Percentiles rank a stretch among this genome's conserved stretches.
These are phyloP conservation scores for Mortierella hygrophila DNA, from an alignment of 192 early-diverging fungal genomes.

Conservation along the genomic window DNA sequence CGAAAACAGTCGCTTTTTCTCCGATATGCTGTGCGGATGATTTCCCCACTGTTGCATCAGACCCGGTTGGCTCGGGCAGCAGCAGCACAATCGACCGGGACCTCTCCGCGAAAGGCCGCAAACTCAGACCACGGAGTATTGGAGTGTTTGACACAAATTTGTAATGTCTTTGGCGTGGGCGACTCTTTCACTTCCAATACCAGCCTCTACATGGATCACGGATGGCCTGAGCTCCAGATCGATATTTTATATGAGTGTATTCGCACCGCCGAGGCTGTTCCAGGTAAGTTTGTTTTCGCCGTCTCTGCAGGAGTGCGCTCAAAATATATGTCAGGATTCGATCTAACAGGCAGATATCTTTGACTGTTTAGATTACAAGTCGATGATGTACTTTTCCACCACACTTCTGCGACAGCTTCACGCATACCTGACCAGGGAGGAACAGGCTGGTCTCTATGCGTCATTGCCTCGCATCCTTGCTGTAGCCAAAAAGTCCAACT, in stretches of 20 bases:
- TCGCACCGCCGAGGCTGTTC: conserved; percentile 73
- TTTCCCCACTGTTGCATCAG: conserved; percentile 56
- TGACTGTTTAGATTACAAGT: conserved; percentile 63
- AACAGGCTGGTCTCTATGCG: conserved; percentile 72
- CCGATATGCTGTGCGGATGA: conserved; percentile 67
- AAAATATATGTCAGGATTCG: background rate
- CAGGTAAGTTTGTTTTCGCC: conserved; percentile 62
- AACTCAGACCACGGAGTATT: conserved; percentile 67
- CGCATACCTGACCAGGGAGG: conserved; percentile 69
- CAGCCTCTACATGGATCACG: conserved; percentile 57
- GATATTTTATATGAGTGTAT: conserved; percentile 83
- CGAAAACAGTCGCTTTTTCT: conserved; percentile 82
- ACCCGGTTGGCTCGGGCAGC: conserved; percentile 50
- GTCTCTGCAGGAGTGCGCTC: background rate
- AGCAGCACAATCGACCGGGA: conserved; percentile 40
- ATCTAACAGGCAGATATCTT: background rate
- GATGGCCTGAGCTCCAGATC: conserved; percentile 86
- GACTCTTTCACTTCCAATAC: conserved; percentile 40
- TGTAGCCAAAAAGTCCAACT: conserved; percentile 64
- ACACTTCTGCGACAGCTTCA: conserved; percentile 76
- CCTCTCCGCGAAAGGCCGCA: background rate
- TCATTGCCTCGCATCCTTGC: conserved; percentile 68
- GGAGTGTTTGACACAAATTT: conserved; percentile 74
- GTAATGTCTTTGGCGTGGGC: conserved; percentile 78
- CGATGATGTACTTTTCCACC: conserved; percentile 72